These are phyloP conservation scores for Nicotiana otophora DNA, from an alignment of 257 asterid species.

Conservation along the genomic window DNA sequence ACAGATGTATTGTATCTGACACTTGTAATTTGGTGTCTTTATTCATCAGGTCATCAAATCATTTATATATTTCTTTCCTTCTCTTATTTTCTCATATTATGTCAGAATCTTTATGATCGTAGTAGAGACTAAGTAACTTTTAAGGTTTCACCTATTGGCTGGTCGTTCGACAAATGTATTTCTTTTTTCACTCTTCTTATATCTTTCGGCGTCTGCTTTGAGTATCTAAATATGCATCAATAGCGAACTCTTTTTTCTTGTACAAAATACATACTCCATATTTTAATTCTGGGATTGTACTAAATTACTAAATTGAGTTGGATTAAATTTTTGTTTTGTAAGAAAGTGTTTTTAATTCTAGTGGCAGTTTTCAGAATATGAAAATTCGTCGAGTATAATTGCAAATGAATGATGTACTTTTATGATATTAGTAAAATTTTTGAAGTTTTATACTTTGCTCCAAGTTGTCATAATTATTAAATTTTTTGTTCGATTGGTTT, in stretches of 20 bases:
- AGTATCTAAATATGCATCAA: background rate
- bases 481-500: too few relatives aligned
- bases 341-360: background rate
- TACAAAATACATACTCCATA: background rate
- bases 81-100: background rate
- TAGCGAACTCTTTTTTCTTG: background rate
- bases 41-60: background rate
- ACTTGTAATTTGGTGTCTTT: background rate
- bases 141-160: background rate
- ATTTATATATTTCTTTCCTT: background rate
- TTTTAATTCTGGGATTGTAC: background rate
- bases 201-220: background rate
- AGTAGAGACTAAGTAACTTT: background rate
- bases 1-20: background rate
- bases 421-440: too few relatives aligned
- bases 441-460: too few relatives aligned
- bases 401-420: too few relatives aligned
- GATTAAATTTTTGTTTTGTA: background rate
- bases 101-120: background rate
- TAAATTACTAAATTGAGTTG: background rate
- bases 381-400: too few relatives aligned
- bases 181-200: background rate
- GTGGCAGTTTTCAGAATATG: too few relatives aligned
- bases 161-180: background rate
- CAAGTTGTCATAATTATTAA: too few relatives aligned